Percentiles rank a stretch among this genome's conserved stretches.
Evolutionary conservation across 2,329 filamentous ascomycete genomes (phyloP).

Genomic region (Clonostachys rhizophaga): DNA sequence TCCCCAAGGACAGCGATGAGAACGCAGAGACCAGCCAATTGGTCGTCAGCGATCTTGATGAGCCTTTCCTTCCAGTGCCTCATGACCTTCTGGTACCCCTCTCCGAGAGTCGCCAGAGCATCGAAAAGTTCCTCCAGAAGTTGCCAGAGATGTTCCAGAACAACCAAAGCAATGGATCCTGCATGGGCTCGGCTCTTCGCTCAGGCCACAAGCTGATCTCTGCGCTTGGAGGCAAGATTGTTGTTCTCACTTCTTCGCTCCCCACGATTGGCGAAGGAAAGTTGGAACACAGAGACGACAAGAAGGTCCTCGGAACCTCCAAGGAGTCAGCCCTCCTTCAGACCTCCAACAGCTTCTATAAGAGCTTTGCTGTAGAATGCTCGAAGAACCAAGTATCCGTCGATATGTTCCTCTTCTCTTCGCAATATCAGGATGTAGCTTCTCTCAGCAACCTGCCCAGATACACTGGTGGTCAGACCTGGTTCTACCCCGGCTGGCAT

Average conservation of each 20-base stretch:
- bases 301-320: slow-evolving; percentile 88
- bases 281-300: slow-evolving; percentile 91
- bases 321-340: slow-evolving; percentile 87
- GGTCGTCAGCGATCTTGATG: slow-evolving; percentile 90
- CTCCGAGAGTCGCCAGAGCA: slow-evolving; percentile 82
- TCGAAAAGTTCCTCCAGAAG: slow-evolving; percentile 86
- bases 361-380: slow-evolving; percentile 97
- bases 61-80: slow-evolving; percentile 93
- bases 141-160: slow-evolving; percentile 96
- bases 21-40: slow-evolving; percentile 84
- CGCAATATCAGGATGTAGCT: slow-evolving; percentile 95
- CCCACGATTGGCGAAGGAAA: slow-evolving; percentile 88
- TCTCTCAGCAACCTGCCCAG: slow-evolving; percentile 91
- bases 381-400: slow-evolving; percentile 98
- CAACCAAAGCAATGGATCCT: slow-evolving; percentile 84
- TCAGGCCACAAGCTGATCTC: slow-evolving; percentile 96
- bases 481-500: slow-evolving; percentile 98
- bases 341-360: slow-evolving; percentile 95
- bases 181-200: slow-evolving; percentile 88
- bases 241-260: slow-evolving; percentile 82
- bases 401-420: slow-evolving; percentile 96
- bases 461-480: slow-evolving; percentile 96
- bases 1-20: slow-evolving; percentile 84
- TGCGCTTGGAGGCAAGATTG: slow-evolving; percentile 89
- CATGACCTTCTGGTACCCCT: slow-evolving; percentile 87